A percentile compares a stretch with the other conserved stretches of the same genome.
phyloP scores from a whole-genome alignment of 2,329 filamentous ascomycete species.

The Colletotrichum costaricense region DNA sequence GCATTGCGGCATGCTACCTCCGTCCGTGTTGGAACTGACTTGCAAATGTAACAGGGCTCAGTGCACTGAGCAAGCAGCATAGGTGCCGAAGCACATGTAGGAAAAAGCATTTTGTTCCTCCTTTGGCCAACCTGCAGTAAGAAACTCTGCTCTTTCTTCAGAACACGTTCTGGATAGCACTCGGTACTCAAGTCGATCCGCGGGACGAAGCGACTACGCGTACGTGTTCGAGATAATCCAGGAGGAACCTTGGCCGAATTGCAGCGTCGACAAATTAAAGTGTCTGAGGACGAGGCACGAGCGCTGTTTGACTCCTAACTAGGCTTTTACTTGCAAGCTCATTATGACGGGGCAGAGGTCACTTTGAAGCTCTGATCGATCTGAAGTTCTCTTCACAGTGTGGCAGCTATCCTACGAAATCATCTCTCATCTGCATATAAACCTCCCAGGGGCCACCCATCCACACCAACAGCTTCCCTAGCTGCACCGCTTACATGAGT shows the following conservation, averaged over 20 bases:
- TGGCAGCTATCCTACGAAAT: not conserved
- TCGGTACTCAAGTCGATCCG: constrained; percentile 8
- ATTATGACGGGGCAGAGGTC: not conserved
- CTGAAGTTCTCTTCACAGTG: not conserved
- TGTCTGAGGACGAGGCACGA: constrained; percentile 13
- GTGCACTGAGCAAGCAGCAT: not conserved
- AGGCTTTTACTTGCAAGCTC: not conserved
- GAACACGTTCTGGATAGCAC: not conserved
- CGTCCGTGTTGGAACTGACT: constrained; percentile 15
- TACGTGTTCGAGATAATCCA: constrained; percentile 29
- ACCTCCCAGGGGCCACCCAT: not conserved
- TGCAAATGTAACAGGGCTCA: constrained; percentile 1
- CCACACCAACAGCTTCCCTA: not conserved
- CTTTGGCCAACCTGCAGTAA: not conserved
- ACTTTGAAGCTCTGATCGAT: not conserved
- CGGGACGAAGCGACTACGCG: constrained; percentile 29
- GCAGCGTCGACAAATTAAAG: constrained; percentile 2
- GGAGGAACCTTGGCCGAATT: constrained; percentile 12
- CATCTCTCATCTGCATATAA: constrained; percentile 3
- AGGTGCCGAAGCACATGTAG: not conserved
- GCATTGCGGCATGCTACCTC: not conserved
- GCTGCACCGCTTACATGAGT: constrained; percentile 4
- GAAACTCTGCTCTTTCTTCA: constrained; percentile 1
- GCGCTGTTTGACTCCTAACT: not conserved
- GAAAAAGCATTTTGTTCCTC: not conserved